Evolutionary conservation across 139 green algal species (phyloP).

Genomic region (Picochlorum sp.): DNA sequence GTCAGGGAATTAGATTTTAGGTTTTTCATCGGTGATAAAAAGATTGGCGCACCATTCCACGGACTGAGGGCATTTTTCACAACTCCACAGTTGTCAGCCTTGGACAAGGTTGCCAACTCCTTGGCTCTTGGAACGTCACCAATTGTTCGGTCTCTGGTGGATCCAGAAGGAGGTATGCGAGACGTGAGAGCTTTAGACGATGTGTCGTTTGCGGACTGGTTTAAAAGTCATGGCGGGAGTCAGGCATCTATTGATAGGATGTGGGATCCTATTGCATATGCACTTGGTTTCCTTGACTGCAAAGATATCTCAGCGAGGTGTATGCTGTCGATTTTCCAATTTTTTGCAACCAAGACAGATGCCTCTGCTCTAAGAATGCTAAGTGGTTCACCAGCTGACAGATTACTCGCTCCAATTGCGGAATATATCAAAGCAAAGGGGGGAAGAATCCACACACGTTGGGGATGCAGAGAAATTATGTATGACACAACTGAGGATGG

Average conservation of each 20-base stretch:
- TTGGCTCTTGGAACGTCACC: constrained; percentile 82
- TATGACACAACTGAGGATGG: constrained; percentile 61
- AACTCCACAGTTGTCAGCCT: constrained; percentile 69
- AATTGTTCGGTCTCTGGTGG: constrained; percentile 79
- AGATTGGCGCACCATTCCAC: constrained; percentile 82
- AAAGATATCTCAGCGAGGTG: constrained; percentile 90
- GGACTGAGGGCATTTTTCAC: constrained; percentile 94
- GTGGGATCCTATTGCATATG: constrained; percentile 95
- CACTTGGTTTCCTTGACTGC: constrained; percentile 93
- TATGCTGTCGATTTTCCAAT: constrained; percentile 97
- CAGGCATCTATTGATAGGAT: constrained; percentile 81
- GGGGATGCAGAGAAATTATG: constrained; percentile 76
- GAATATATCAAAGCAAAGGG: constrained; percentile 80
- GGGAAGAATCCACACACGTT: constrained; percentile 64
- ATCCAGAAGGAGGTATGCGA: constrained; percentile 84
- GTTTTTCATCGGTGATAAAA: constrained; percentile 64
- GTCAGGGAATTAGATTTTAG: constrained; percentile 86
- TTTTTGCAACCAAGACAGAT: constrained; percentile 98
- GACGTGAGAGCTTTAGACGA: constrained; percentile 77
- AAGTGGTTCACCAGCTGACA: constrained; percentile 79
- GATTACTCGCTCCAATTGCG: constrained; percentile 76
- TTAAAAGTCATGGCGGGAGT: constrained; percentile 71
- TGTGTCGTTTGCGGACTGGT: constrained; percentile 87
- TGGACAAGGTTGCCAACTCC: constrained; percentile 81
- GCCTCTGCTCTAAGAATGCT: constrained; percentile 90